Evolutionary conservation across 768 basidiomycete genomes (phyloP), one percentile per base, ranked within the genome.

Genomic region (Artomyces pyxidatus): DNA sequence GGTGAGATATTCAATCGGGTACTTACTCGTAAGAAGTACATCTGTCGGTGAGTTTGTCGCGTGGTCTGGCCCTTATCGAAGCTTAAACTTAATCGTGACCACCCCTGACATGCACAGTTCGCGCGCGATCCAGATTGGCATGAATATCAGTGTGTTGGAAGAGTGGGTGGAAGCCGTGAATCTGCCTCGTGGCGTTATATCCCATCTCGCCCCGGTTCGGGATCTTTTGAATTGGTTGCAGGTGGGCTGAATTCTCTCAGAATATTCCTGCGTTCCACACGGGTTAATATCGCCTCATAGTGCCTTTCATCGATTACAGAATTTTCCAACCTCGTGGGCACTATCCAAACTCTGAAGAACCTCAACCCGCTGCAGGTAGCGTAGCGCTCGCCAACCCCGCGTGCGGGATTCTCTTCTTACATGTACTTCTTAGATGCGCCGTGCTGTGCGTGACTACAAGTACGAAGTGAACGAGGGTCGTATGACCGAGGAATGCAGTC

Each of bases 401-500:
- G n/a, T n/a, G n/a, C n/a, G n/a, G n/a, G n/a, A n/a, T n/a, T n/a
- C n/a, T n/a, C n/a, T n/a, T n/a, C n/a, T n/a, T n/a, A n/a, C n/a
- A n/a, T 25, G 39, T 17, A 11, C 12, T 40, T n/a, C 12, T 4
- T 40, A 89, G 87, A 94, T 99, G 85, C 83, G 92, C 44, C 80
- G 91, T 17, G 94, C 94, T 32, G 86, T 95, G 25, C 81, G 85
- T 40, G 95, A 98, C 61, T 91, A 91, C 67, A 88, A 80, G 62
- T 96, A 88, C 61, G 95, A 99, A 68, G 86, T 97, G 42, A 86
- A 84, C 61, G 96, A 99, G 65, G 76, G 81, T 1, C 76, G 75
- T 52, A 96, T 99, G 90, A 87, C 83, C 3, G 93, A 98, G 21
- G 96, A 99, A 64, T 98, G 95, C 61, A 73, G 80, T 32, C 90